Evolutionary conservation across 768 basidiomycete species (phyloP), one percentile per base, ranked within the genome.

Genomic region (Gloeophyllum trabeum): DNA sequence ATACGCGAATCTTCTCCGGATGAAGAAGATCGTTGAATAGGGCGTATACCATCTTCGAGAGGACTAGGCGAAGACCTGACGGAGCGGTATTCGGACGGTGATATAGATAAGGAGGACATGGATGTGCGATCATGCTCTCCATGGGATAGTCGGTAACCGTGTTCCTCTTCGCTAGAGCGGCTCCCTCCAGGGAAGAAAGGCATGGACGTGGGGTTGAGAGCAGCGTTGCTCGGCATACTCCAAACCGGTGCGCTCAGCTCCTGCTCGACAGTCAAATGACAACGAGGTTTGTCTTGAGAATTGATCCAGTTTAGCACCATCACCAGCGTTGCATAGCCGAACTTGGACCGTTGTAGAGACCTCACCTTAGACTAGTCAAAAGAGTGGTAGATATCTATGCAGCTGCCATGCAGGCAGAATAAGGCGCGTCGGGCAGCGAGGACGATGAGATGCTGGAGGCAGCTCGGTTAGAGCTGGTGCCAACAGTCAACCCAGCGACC

Each of bases 171-270:
- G 52, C 55, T 64, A 50, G 66, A 54, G 48, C 77, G 76, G 51
- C 75, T 53, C 53, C 67, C 71, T 42, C 81, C 81, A 47, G 86
- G 86, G 59, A 86, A 86, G 72, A 89, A 89, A 40, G 86, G 86
- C 58, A 78, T 78, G 45, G 85, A 89, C 47, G 83, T 70, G 49
- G 86, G 84, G 61, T 88, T 87, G 52, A 88, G 66, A 46, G 81
- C 71, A 54, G 75, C 79, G 53, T 77, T 83, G 71, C 76, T 78
- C 48, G 81, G 78, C 79, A 86, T 83, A 56, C 61, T 64, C 56
- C 49, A 32, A 10, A 16, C 16, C 28, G 28, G 10, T 10, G 28
- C 10, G 16, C 10, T 16, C 28, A 16, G 10, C 28, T 32, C 10
- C 16, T 32, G 28, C 28, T 32, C 28, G 28, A 32, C 10, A 32